These are phyloP conservation scores for Arbutus unedo DNA, from an alignment of 148 eudicot genomes.

Conservation along the genomic window DNA sequence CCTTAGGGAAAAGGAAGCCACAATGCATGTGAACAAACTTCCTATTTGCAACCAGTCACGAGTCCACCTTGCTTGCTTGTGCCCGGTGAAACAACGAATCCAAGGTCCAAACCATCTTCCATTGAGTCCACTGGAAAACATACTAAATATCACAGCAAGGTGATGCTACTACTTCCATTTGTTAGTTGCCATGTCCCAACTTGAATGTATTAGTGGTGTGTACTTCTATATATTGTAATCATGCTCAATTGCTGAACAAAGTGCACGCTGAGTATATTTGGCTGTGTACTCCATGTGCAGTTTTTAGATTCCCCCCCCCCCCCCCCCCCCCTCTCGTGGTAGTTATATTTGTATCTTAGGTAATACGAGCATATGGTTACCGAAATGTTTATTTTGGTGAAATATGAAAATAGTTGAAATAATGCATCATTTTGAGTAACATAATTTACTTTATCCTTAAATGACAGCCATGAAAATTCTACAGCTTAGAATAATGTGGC, in stretches of 20 bases:
- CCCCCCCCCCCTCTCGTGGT: neutral
- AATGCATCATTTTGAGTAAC: neutral
- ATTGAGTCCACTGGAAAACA: conserved; percentile 55
- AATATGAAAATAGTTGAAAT: neutral
- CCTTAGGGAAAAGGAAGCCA: conserved; percentile 58
- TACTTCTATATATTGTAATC: neutral
- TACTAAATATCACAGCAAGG: conserved; percentile 45
- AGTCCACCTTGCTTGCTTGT: conserved; percentile 69
- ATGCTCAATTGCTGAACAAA: neutral
- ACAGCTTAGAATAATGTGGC: too few species aligned
- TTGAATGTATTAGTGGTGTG: neutral
- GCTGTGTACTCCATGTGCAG: neutral
- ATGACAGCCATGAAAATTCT: too few species aligned
- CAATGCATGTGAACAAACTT: conserved; percentile 49
- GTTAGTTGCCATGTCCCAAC: neutral
- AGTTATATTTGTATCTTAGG: neutral
- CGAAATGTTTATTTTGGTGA: neutral
- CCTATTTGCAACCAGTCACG: conserved; percentile 59
- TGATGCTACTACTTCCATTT: neutral
- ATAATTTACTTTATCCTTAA: neutral
- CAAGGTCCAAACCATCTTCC: conserved; percentile 40
- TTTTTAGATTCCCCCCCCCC: neutral
- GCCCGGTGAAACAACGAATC: conserved; percentile 42
- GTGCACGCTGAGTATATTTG: neutral
- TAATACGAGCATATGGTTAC: neutral